phyloP scores from a whole-genome alignment of 371 early-diverging fungal genomes.

The Mucor ambiguus region DNA sequence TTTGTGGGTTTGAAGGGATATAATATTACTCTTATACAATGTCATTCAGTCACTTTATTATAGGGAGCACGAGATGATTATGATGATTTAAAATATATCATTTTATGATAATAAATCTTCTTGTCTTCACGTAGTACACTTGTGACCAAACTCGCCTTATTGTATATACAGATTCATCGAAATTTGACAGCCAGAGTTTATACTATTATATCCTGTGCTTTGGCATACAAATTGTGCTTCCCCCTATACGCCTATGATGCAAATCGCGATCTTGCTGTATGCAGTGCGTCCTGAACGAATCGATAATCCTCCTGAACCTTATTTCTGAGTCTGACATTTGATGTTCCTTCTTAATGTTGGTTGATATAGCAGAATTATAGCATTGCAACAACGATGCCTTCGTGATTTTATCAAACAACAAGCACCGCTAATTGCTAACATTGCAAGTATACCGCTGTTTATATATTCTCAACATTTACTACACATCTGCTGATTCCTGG shows the following conservation, averaged over 20 bases:
- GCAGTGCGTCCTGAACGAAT: not conserved
- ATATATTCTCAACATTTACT: not conserved
- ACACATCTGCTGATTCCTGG: not conserved
- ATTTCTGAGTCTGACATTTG: not conserved
- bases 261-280: not conserved
- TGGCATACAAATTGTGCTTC: not conserved
- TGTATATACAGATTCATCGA: not conserved
- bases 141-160: not conserved
- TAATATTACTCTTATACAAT: not conserved
- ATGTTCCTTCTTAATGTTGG: not conserved
- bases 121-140: not conserved
- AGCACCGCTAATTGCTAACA: not conserved
- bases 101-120: not conserved
- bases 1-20: too few species aligned
- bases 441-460: not conserved
- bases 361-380: not conserved
- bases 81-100: not conserved
- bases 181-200: constrained; percentile 4
- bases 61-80: not conserved
- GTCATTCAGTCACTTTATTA: not conserved
- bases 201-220: not conserved
- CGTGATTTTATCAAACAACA: not conserved
- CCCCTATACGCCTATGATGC: not conserved
- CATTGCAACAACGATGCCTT: not conserved
- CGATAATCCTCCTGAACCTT: not conserved